Percentiles rank a stretch among this genome's conserved stretches.
phyloP scores from a whole-genome alignment of 345 rosid genomes.

The Linum lewisii region DNA sequence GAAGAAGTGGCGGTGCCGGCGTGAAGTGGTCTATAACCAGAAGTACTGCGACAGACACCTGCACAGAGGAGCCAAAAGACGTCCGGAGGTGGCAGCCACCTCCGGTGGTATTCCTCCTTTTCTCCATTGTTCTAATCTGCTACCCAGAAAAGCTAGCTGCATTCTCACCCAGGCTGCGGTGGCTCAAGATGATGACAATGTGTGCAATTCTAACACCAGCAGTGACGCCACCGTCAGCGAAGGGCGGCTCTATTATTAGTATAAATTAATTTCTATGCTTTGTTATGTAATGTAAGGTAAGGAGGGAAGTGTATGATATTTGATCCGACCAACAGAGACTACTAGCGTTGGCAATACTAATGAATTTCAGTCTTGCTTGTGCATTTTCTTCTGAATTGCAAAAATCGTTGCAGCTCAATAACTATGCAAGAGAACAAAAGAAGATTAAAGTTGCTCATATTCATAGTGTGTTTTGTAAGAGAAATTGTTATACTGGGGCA shows the following conservation, averaged over 20 bases:
- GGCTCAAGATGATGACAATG: constrained; percentile 17
- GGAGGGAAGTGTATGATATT: constrained; percentile 91
- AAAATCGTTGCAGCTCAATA: too few relatives aligned
- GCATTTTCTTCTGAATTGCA: too few relatives aligned
- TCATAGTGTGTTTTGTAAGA: too few relatives aligned
- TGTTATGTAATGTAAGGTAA: constrained; percentile 36
- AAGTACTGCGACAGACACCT: constrained; percentile 56
- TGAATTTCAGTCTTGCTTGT: too few relatives aligned
- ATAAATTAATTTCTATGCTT: too few relatives aligned
- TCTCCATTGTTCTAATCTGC: background rate
- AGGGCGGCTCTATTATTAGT: constrained; percentile 8
- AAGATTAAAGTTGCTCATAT: too few relatives aligned
- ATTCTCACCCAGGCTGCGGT: constrained; percentile 19
- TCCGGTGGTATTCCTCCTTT: background rate
- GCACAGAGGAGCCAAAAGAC: constrained; percentile 56
- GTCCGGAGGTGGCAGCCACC: background rate
- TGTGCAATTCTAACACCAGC: constrained; percentile 28
- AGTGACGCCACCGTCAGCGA: constrained; percentile 54
- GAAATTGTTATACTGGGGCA: too few relatives aligned
- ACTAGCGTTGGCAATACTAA: too few relatives aligned
- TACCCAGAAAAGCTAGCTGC: constrained; percentile 10
- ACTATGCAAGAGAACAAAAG: too few relatives aligned
- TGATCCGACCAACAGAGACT: constrained; percentile 65
- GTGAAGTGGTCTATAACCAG: constrained; percentile 38
- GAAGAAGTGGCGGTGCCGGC: constrained; percentile 66